Evolutionary conservation across 306 rosid species (phyloP).

Genomic region (Inga laurina): DNA sequence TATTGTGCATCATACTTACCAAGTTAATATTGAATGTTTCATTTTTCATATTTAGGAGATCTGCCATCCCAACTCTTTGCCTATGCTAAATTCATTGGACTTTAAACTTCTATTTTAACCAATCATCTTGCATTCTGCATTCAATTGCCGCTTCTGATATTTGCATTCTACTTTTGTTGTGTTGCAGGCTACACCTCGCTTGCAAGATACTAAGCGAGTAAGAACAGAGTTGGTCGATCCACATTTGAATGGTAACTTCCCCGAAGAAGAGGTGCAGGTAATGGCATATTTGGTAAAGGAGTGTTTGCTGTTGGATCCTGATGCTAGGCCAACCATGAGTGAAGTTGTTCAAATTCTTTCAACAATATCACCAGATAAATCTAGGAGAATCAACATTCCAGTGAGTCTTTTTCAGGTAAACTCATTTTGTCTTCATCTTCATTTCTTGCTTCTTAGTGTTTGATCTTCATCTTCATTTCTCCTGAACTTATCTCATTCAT

Average conservation of each 20-base stretch:
- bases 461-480: background rate
- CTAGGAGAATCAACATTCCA: constrained; percentile 68
- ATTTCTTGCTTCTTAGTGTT: background rate
- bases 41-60: constrained; percentile 9
- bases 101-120: background rate
- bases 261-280: constrained; percentile 87
- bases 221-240: constrained; percentile 79
- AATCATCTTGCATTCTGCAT: constrained; percentile 9
- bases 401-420: constrained; percentile 64
- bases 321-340: constrained; percentile 90
- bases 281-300: constrained; percentile 98
- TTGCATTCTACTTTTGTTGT: constrained; percentile 22
- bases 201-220: constrained; percentile 75
- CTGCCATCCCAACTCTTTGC: background rate
- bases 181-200: constrained; percentile 83
- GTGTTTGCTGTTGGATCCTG: constrained; percentile 87
- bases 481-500: constrained; percentile 29
- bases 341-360: constrained; percentile 98
- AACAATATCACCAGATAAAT: constrained; percentile 70
- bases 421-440: constrained; percentile 16
- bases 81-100: background rate
- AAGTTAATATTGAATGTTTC: constrained; percentile 20
- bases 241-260: constrained; percentile 61
- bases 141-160: background rate
- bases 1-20: constrained; percentile 28